phyloP scores from a whole-genome alignment of 192 early-diverging fungal species.

The Coemansia sp. region DNA sequence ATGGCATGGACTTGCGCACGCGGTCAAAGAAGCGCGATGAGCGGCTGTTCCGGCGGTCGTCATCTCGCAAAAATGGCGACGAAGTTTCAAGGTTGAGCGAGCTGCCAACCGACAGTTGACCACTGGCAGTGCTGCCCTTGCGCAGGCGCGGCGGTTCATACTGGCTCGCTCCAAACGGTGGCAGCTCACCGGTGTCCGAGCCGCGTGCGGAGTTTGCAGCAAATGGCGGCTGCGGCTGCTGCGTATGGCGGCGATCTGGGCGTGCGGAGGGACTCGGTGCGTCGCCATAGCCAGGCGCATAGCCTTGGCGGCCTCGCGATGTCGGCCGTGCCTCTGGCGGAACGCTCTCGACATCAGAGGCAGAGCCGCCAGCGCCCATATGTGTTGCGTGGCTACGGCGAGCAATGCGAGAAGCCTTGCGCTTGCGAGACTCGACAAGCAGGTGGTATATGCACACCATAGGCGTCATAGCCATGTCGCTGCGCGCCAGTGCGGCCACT shows the following conservation, averaged over 20 bases:
- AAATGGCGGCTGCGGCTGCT: slow-evolving; percentile 18
- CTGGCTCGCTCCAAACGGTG: slow-evolving; percentile 51
- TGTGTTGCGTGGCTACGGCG: slow-evolving; percentile 43
- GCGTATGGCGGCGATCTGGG: neutral
- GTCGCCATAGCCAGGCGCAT: slow-evolving; percentile 30
- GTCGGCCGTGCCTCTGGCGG: slow-evolving; percentile 20
- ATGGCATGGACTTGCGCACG: slow-evolving; percentile 54
- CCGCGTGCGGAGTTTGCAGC: neutral
- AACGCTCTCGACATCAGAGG: slow-evolving; percentile 3
- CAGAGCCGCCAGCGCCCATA: slow-evolving; percentile 18
- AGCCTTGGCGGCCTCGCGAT: slow-evolving; percentile 38
- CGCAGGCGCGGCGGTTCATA: slow-evolving; percentile 48
- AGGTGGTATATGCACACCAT: slow-evolving; percentile 53
- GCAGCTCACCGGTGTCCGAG: slow-evolving; percentile 18
- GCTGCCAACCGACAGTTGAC: slow-evolving; percentile 45
- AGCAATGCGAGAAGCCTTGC: slow-evolving; percentile 44
- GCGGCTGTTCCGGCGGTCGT: slow-evolving; percentile 43
- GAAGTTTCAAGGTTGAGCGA: slow-evolving; percentile 51
- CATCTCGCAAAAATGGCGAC: slow-evolving; percentile 46
- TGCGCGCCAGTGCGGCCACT: slow-evolving; percentile 35
- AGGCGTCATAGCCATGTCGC: slow-evolving; percentile 41
- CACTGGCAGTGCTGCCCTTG: slow-evolving; percentile 52
- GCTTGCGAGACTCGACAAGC: slow-evolving; percentile 40
- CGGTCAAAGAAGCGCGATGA: slow-evolving; percentile 47
- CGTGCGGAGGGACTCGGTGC: slow-evolving; percentile 12